Percentiles rank a stretch among this genome's conserved stretches.
These are phyloP conservation scores for Scytalidium lignicola DNA, from an alignment of 2,329 filamentous ascomycete genomes.

Conservation along the genomic window DNA sequence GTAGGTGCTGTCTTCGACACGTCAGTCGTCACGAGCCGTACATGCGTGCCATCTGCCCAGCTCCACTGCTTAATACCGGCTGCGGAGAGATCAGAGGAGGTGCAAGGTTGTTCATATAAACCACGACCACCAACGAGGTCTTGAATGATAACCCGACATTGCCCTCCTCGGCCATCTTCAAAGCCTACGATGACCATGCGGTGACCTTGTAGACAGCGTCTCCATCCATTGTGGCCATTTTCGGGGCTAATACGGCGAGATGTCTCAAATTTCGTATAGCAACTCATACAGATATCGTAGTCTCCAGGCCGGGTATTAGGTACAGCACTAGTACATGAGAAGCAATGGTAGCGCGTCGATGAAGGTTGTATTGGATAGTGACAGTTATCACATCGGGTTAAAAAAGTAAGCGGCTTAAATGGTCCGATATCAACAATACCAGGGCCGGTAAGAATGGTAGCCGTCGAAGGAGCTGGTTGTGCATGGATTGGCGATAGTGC, in stretches of 20 bases:
- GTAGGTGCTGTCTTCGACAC: conserved; percentile 38
- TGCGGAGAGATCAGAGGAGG: conserved; percentile 23
- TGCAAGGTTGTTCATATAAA: conserved; percentile 52
- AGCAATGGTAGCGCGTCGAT: conserved; percentile 74
- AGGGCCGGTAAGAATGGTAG: conserved; percentile 43
- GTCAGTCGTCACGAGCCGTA: conserved; percentile 46
- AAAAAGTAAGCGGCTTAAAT: conserved; percentile 67
- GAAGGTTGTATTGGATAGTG: conserved; percentile 64
- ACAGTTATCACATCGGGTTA: conserved; percentile 75
- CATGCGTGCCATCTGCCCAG: conserved; percentile 40
- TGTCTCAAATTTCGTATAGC: conserved; percentile 65
- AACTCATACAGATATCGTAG: conserved; percentile 77
- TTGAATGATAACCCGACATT: conserved; percentile 60
- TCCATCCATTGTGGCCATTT: conserved; percentile 78
- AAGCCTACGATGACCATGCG: conserved; percentile 81
- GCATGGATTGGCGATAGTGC: conserved; percentile 36
- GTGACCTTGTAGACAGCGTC: conserved; percentile 73
- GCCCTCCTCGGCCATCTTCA: conserved; percentile 60
- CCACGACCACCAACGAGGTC: conserved; percentile 75
- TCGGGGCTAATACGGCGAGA: conserved; percentile 63
- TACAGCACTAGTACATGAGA: conserved; percentile 56
- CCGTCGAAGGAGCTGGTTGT: conserved; percentile 39
- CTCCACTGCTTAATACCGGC: conserved; percentile 44
- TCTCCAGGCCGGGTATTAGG: conserved; percentile 56
- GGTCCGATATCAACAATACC: conserved; percentile 39